Evolutionary conservation across 306 rosid genomes (phyloP), one percentile per base, ranked within the genome.

Genomic region (Lathyrus sativus): DNA sequence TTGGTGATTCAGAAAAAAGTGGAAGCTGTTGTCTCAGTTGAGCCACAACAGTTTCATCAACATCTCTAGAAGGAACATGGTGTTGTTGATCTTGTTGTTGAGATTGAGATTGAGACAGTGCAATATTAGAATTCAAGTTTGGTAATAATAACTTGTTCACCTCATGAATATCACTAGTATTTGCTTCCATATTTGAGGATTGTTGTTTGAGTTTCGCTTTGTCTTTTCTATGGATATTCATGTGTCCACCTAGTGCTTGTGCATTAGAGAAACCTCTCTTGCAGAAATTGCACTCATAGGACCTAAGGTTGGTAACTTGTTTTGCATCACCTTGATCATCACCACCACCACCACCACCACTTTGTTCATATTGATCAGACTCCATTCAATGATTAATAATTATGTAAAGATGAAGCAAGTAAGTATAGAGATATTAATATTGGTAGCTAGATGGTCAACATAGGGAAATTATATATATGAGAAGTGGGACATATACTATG

Each of bases 181-280:
- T 62, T 9, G 15, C 29, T 35, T 76, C 75, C 67, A 76, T 33
- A 62, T 54, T 54, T 18, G 71, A 53, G 15, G 74, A 62, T 78
- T 80, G 91, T 79, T 80, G 87, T 79, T 83, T 89, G 79, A 87
- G 84, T 74, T 80, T 87, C 48, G 90, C 95, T 55, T 91, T 91
- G 70, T 91, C 90, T 76, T 84, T 89, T 15, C 97, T 79, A 19
- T 91, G 97, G 31, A 91, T 84, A 68, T 89, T 91, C 97, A 91
- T 89, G 81, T 91, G 97, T 0, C 96, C 97, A 57, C 97, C 97
- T 2, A 91, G 75, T 53, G 96, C 97, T 76, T 91, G 97, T 59
- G 97, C 97, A 82, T 87, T 91, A 38, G 97, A 82, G 79, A 91
- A 91, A 0, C 97, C 97, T 39, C 95, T 87, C 75, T 70, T 87